Conservation (phyloP, 2,329 filamentous ascomycete species). For the Hymenoscyphus fraxineus region DNA sequence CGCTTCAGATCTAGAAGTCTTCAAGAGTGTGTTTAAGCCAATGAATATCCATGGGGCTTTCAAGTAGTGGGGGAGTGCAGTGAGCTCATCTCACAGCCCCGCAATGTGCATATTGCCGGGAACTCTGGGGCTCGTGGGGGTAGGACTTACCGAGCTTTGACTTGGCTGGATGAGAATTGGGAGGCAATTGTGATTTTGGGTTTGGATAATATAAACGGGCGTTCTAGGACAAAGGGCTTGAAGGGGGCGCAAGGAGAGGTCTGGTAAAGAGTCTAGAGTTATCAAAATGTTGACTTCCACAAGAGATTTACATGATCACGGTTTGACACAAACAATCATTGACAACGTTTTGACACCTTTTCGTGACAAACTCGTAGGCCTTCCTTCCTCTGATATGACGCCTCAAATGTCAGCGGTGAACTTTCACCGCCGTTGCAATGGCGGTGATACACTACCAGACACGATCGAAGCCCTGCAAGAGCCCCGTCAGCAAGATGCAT, state of each 20-base stretch:
- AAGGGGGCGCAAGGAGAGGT: background rate
- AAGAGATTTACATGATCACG: background rate
- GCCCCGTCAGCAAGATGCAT: background rate
- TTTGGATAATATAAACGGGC: background rate
- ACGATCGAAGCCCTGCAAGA: background rate
- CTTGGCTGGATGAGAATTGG: background rate
- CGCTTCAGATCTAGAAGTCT: slow-evolving; percentile 48
- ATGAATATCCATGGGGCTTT: slow-evolving; percentile 37
- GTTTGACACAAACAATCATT: background rate
- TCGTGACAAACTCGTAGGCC: background rate
- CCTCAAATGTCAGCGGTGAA: background rate
- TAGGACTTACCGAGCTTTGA: background rate
- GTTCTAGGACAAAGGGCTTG: background rate
- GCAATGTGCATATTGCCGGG: background rate
- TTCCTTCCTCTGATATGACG: background rate
- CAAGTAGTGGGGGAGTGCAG: slow-evolving; percentile 18
- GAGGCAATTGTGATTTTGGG: background rate
- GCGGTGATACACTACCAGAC: background rate
- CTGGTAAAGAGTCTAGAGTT: background rate
- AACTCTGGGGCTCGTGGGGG: background rate
- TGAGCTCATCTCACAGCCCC: background rate
- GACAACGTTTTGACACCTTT: background rate
- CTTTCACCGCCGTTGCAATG: slow-evolving; percentile 2
- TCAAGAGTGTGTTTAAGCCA: slow-evolving; percentile 49
- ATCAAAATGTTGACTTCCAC: background rate